These are phyloP conservation scores for Lupinus albus DNA, from an alignment of 306 rosid genomes.

Conservation along the genomic window DNA sequence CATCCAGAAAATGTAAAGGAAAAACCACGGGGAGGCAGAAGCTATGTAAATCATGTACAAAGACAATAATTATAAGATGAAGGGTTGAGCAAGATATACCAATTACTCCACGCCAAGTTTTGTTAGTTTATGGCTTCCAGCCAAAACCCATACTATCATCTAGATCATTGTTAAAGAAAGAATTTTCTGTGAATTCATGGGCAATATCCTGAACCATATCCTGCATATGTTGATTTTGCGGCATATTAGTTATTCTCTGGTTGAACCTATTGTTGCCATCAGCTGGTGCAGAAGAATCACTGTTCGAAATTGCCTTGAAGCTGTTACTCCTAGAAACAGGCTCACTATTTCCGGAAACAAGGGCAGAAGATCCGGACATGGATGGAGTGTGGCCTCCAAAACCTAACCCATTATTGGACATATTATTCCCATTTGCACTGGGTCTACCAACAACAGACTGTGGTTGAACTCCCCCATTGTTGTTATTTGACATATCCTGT, in stretches of 20 bases:
- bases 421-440: conserved; percentile 54
- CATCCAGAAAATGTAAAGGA: conserved; percentile 32
- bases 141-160: conserved; percentile 75
- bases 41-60: conserved; percentile 77
- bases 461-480: conserved; percentile 57
- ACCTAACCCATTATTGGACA: conserved; percentile 54
- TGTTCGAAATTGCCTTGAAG: conserved; percentile 86
- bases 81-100: conserved; percentile 46
- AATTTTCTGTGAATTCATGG: conserved; percentile 68
- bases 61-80: conserved; percentile 44
- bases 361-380: conserved; percentile 49
- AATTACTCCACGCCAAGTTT: conserved; percentile 52
- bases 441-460: conserved; percentile 59
- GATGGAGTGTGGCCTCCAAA: conserved; percentile 60
- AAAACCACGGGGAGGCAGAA: conserved; percentile 28
- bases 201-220: conserved; percentile 68
- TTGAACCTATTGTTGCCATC: conserved; percentile 72
- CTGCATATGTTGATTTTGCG: conserved; percentile 69
- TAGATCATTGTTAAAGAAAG: conserved; percentile 71
- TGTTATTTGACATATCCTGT: conserved; percentile 66
- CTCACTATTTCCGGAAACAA: conserved; percentile 54
- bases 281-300: conserved; percentile 68
- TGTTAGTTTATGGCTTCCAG: conserved; percentile 85
- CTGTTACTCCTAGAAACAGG: conserved; percentile 82
- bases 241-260: conserved; percentile 70